Base-by-base conservation (phyloP, 176 grass and related monocot genomes). In the Canna indica region DNA sequence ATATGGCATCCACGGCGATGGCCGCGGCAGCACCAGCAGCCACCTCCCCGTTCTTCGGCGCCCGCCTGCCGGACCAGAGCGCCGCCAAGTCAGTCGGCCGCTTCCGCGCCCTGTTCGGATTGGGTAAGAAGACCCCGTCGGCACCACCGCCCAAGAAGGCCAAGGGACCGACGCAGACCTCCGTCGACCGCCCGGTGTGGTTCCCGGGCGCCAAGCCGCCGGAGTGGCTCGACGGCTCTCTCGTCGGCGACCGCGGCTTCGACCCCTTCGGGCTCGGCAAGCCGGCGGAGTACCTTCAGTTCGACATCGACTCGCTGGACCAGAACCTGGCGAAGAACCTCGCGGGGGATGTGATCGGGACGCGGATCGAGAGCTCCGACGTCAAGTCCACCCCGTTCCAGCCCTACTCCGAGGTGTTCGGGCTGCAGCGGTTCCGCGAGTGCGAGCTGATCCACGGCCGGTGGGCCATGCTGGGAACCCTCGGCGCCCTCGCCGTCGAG, bases 381-480 rank as follows among this genome's bases (percentile, higher is more conserved):
- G 84, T 97, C 10, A 85, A 90, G 70, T 80, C 94, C 24, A 97
- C 94, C 48, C 75, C 94, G 1, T 73, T 97, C 75, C 89, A 97
- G 82, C 94, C 94, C 45, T 97, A 97, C 89, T 62, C 75, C 24
- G 94, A 97, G 86, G 94, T 97, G 31, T 97, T 97, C 60, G 94
- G 94, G 66, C 84, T 97, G 50, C 94, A 97, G 84, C 68, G 94
- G 20, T 97, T 97, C 84, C 84, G 94, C 66, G 94, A 97, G 84
- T 97, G 94, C 78, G 89, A 97, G 84, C 88, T 97, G 45, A 97
- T 97, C 73, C 94, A 97, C 27, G 94, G 94, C 29, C 84, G 94
- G 64, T 97, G 94, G 94, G 89, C 94, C 72, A 97, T 97, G 94
- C 87, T 97, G 58, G 94, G 84, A 45, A 97, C 94, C 60, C 94